These are phyloP conservation scores for Fusarium phyllophilum DNA, from an alignment of 2,329 filamentous ascomycete species.

Conservation along the genomic window DNA sequence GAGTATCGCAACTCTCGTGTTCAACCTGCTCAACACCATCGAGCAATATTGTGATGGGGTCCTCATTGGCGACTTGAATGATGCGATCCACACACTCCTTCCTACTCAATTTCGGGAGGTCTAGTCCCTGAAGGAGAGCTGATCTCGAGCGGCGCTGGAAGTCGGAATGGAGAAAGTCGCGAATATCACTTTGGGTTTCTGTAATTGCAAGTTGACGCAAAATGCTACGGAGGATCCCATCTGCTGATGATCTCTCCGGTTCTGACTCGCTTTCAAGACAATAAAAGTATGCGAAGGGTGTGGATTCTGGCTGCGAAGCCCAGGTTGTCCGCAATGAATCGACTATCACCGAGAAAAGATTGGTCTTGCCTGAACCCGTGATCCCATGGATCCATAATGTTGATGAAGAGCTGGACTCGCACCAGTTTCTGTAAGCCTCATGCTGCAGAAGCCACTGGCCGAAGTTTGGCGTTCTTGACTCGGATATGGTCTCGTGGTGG, in stretches of 20 bases:
- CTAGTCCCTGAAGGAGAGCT: background rate
- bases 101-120: background rate
- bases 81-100: constrained; percentile 9
- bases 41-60: constrained; percentile 12
- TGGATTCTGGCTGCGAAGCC: background rate
- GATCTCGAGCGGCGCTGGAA: constrained; percentile 4
- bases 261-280: background rate
- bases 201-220: background rate
- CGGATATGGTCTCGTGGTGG: background rate
- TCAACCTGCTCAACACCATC: background rate
- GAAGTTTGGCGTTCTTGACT: background rate
- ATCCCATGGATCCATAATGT: background rate
- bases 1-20: background rate
- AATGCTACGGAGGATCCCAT: background rate
- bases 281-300: constrained; percentile 1
- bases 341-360: background rate
- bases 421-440: background rate
- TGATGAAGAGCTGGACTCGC: background rate
- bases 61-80: constrained; percentile 5
- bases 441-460: background rate
- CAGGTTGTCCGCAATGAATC: background rate
- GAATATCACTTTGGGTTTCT: background rate
- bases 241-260: background rate
- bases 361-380: background rate
- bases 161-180: background rate